Evolutionary conservation across 2,329 filamentous ascomycete genomes (phyloP).

Genomic region (Hypoxylon sp.): DNA sequence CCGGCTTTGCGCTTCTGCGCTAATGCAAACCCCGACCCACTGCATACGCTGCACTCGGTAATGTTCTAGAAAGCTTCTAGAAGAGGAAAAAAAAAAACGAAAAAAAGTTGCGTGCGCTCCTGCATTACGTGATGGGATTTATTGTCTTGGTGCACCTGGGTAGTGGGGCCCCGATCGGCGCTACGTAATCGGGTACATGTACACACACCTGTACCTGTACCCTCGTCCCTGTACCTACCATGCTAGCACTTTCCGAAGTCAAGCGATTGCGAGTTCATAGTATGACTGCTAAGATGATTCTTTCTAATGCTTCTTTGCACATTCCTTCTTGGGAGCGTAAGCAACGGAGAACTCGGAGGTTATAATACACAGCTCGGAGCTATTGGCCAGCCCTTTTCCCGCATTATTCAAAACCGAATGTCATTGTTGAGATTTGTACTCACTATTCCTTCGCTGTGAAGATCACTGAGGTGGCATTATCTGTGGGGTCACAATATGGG

Average conservation of each 20-base stretch:
- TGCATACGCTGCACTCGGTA: slow-evolving; percentile 36
- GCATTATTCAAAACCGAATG: slow-evolving; percentile 20
- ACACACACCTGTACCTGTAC: slow-evolving; percentile 17
- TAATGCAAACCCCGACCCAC: slow-evolving; percentile 32
- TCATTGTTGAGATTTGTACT: slow-evolving; percentile 16
- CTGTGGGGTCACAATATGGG: slow-evolving; percentile 39
- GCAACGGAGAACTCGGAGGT: slow-evolving; percentile 38
- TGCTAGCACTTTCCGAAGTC: neutral
- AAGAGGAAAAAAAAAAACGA: slow-evolving; percentile 16
- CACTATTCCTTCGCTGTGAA: slow-evolving; percentile 14
- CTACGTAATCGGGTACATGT: slow-evolving; percentile 37
- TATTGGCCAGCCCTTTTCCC: slow-evolving; percentile 25
- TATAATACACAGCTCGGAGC: slow-evolving; percentile 34
- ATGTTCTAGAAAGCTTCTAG: slow-evolving; percentile 52
- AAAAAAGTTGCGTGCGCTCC: neutral
- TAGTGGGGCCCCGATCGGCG: slow-evolving; percentile 30
- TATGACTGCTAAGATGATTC: slow-evolving; percentile 11
- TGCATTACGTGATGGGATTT: slow-evolving; percentile 26
- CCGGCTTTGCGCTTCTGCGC: slow-evolving; percentile 22
- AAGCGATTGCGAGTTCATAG: slow-evolving; percentile 21
- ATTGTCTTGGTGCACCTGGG: slow-evolving; percentile 16
- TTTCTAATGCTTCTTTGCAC: slow-evolving; percentile 20
- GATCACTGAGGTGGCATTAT: slow-evolving; percentile 40
- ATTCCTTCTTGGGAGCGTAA: slow-evolving; percentile 45
- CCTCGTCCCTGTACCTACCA: neutral